A percentile compares a stretch with the other conserved stretches of the same genome.
phyloP scores from a whole-genome alignment of 805 yeast species.

The Grigorovia yakushimaensis region DNA sequence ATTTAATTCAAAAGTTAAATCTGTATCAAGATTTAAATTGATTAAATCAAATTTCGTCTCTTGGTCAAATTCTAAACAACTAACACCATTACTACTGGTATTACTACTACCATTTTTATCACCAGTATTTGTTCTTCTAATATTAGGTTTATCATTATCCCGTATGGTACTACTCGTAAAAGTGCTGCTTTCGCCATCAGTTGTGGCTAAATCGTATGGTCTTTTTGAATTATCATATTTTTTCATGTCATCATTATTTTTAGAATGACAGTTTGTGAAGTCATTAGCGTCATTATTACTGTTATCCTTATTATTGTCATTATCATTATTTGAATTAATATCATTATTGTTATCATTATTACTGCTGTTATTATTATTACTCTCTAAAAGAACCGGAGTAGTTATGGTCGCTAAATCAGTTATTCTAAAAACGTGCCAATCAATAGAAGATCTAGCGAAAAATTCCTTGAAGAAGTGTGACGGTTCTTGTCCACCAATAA shows the following conservation, averaged over 20 bases:
- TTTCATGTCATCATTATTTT: not conserved
- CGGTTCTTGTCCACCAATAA: constrained; percentile 80
- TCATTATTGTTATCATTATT: constrained; percentile 1
- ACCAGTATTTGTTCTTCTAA: too few species aligned
- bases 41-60: not conserved
- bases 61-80: not conserved
- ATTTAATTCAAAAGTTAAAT: constrained; percentile 16
- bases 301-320: constrained; percentile 3
- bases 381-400: constrained; percentile 1
- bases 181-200: too few species aligned
- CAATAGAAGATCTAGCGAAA: constrained; percentile 46
- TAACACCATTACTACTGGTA: not conserved
- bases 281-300: not conserved
- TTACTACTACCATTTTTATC: not conserved
- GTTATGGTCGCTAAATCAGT: constrained; percentile 19
- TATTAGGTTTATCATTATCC: too few species aligned
- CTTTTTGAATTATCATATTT: too few species aligned
- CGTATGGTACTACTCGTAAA: too few species aligned
- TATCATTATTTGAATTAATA: not conserved
- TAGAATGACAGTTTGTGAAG: not conserved
- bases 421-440: constrained; percentile 33
- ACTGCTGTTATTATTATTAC: not conserved
- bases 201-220: too few species aligned
- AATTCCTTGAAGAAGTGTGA: constrained; percentile 59
- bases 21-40: not conserved